phyloP scores from a whole-genome alignment of 495 filamentous ascomycete genomes.

The Lindgomyces ingoldianus region DNA sequence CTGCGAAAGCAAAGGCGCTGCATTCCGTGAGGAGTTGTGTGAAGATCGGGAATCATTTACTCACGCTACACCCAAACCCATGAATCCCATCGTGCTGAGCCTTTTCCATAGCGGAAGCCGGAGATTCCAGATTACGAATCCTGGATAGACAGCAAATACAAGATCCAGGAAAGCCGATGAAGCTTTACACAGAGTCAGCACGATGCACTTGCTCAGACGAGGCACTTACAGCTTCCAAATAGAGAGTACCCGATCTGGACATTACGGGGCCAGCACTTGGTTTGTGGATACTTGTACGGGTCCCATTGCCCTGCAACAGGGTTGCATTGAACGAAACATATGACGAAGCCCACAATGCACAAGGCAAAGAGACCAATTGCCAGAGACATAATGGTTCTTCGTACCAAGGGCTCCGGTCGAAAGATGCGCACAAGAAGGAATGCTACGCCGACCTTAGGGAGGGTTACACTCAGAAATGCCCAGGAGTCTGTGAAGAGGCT shows the following conservation, averaged over 20 bases:
- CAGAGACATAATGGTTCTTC: neutral
- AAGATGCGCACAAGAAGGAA: slow-evolving; percentile 7
- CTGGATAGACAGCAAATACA: slow-evolving; percentile 7
- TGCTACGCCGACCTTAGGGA: slow-evolving; percentile 13
- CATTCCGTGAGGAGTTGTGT: neutral
- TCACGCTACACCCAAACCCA: slow-evolving; percentile 14
- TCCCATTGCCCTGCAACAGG: slow-evolving; percentile 10
- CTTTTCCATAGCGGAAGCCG: slow-evolving; percentile 9
- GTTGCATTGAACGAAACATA: slow-evolving; percentile 15
- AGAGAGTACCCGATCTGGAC: slow-evolving; percentile 10
- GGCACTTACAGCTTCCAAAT: slow-evolving; percentile 9
- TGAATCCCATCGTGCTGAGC: slow-evolving; percentile 14
- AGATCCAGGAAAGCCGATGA: slow-evolving; percentile 8
- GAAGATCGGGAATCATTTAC: neutral
- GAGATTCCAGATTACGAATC: slow-evolving; percentile 10
- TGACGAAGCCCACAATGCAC: slow-evolving; percentile 4
- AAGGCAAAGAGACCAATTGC: slow-evolving; percentile 3
- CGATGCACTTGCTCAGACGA: neutral
- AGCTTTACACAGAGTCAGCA: neutral
- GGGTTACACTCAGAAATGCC: slow-evolving; percentile 9
- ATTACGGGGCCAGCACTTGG: slow-evolving; percentile 15
- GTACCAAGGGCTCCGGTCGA: slow-evolving; percentile 3
- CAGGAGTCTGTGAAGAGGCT: slow-evolving; percentile 13
- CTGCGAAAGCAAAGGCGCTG: slow-evolving; percentile 6
- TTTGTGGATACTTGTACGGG: slow-evolving; percentile 15